phyloP scores from a whole-genome alignment of 2,329 filamentous ascomycete species.

The Cladosporium halotolerans region DNA sequence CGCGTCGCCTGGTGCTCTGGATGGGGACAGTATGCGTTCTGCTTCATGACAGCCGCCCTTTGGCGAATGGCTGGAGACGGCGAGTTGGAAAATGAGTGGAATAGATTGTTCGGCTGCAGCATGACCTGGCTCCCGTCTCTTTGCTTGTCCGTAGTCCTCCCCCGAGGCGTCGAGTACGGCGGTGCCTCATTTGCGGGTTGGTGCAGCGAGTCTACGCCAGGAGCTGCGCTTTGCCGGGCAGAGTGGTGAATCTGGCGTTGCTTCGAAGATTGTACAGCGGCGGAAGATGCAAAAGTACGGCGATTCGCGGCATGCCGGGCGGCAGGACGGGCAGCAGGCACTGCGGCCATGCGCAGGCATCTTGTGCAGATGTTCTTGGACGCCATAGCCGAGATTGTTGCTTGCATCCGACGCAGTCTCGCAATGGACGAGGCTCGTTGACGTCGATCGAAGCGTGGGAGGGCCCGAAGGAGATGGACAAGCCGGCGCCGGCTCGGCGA shows the following conservation, averaged over 20 bases:
- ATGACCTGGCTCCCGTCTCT: background rate
- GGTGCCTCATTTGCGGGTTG: slow-evolving; percentile 6
- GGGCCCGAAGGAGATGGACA: slow-evolving; percentile 15
- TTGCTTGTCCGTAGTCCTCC: slow-evolving; percentile 7
- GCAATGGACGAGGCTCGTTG: background rate
- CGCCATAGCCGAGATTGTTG: slow-evolving; percentile 15
- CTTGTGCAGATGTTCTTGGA: slow-evolving; percentile 22
- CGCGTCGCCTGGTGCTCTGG: slow-evolving; percentile 75
- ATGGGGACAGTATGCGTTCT: slow-evolving; percentile 91
- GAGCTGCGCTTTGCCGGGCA: slow-evolving; percentile 16
- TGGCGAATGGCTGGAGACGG: slow-evolving; percentile 82
- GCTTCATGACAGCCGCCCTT: slow-evolving; percentile 83
- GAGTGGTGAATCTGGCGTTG: slow-evolving; percentile 21
- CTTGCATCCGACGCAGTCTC: background rate
- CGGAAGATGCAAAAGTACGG: slow-evolving; percentile 18
- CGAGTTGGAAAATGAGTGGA: slow-evolving; percentile 85
- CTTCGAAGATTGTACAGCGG: slow-evolving; percentile 16
- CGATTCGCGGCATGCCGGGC: slow-evolving; percentile 10
- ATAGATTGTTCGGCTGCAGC: slow-evolving; percentile 47
- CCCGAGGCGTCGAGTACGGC: background rate
- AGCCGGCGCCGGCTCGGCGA: background rate
- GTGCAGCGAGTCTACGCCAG: slow-evolving; percentile 14
- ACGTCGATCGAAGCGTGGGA: slow-evolving; percentile 3
- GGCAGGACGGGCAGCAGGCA: slow-evolving; percentile 8
- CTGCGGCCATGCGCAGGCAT: slow-evolving; percentile 19